phyloP scores from a whole-genome alignment of 83 land plant genomes.

The Picea engelmannii region DNA sequence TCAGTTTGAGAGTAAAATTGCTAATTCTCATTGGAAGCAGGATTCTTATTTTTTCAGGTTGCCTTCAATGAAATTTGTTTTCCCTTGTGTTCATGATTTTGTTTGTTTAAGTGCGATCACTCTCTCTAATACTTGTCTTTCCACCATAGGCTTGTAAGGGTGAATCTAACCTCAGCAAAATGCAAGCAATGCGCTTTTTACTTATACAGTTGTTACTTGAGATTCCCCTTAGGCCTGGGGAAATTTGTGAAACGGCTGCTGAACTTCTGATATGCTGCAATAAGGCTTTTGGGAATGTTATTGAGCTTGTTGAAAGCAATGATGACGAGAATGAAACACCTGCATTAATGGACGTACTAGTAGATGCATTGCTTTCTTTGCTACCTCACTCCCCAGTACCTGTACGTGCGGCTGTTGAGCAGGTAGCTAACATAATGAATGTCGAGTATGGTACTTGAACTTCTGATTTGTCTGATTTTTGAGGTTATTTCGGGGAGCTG shows the following conservation, averaged over 20 bases:
- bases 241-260: conserved; percentile 59
- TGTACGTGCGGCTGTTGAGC: conserved; percentile 74
- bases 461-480: neutral
- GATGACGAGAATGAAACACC: conserved; percentile 53
- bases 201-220: conserved; percentile 79
- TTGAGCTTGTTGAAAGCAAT: conserved; percentile 38
- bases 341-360: conserved; percentile 76
- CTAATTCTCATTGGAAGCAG: too few species aligned
- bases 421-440: conserved; percentile 40
- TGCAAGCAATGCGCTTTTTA: conserved; percentile 75
- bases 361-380: conserved; percentile 80
- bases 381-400: conserved; percentile 81
- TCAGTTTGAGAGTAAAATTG: neutral
- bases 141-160: conserved; percentile 2
- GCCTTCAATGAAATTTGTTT: too few species aligned
- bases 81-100: too few species aligned
- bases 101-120: too few species aligned
- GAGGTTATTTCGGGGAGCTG: neutral
- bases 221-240: conserved; percentile 61
- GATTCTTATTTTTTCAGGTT: too few species aligned
- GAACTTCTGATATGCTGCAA: conserved; percentile 82
- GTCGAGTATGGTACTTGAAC: neutral
- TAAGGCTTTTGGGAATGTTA: conserved; percentile 52
- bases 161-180: conserved; percentile 23
- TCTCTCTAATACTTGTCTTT: neutral